Base-by-base conservation (phyloP, 108 stramenopile genomes). In the Cyclotella baltica region DNA sequence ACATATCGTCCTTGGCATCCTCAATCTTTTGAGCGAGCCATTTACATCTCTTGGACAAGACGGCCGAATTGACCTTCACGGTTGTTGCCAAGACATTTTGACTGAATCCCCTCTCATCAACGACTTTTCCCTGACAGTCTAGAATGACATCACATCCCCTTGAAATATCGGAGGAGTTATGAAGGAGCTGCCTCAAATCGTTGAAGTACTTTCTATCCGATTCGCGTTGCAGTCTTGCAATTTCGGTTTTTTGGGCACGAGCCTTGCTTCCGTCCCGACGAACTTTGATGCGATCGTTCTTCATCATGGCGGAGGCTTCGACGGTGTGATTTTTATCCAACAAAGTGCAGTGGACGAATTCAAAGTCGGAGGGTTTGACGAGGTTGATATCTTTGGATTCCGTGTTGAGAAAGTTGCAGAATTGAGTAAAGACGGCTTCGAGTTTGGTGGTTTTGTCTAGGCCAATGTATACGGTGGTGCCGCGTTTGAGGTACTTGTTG, bases 231-330 rank as follows among this genome's bases (percentile, higher is more conserved):
- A 69, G 23, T 28, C 90, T 67, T 27, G 67, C 75, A 16, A 59
- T 51, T 46, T 92, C 88, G 13, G 64, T 57, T 51, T 83, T 79
- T 11, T 43, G 35, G 22, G 68, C 66, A 5, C 88, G 70, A 34
- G 88, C 87, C 18, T 73, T 62, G 5, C 72, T 65, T 11, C 87
- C 43, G 6, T 73, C 77, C n/a, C 75, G 78, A 64, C 86, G 79
- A 0, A 91, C 92, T 27, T 65, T 73, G 52, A 96, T 91, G 11
- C 78, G 78, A 84, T 96, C 94, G 66, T 89, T 86, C 69, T 96
- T 96, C 94, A 96, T 96, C 76, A 96, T 58, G 1, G 92, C 92
- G 13, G 83, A 81, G 0, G 80, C 70, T 70, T 96, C 94, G 11
- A 90, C 87, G n/a, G 91, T 92, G 40, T 90, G 84, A 19, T 38